Base-by-base conservation (phyloP, 352 stramenopile species). In the Phytophthora niederhauseri region DNA sequence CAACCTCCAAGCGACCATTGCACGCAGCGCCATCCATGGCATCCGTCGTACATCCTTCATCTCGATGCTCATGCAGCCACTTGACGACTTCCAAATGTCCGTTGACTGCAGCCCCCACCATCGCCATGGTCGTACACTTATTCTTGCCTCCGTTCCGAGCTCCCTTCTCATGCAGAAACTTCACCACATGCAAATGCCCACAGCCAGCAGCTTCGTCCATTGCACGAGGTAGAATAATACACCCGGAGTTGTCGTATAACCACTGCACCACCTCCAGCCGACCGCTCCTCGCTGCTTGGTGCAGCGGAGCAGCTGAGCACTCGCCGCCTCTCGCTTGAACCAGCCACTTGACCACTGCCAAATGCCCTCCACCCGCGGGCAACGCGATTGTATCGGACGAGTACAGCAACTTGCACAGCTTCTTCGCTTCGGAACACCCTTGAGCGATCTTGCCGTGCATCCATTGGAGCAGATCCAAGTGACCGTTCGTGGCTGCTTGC, bases 181-280 rank as follows among this genome's bases (percentile, higher is more conserved):
- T 45, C 49, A 76, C 59, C 48, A 76, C 55, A 1, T 56, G 4
- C 41, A 76, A 61, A 52, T 73, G 56, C 14, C 70, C 70, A 41
- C 59, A 57, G 9, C 57, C 50, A 31, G 70, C 64, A 61, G 70
- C 70, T 59, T 76, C 70, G 41, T 73, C 59, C 64, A 76, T 70
- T 22, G 68, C 64, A n/a, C 63, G 64, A 22, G 58, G 59, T 7
- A 73, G 45, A 20, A 69, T 61, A 24, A 69, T 66, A 34, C 64
- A 73, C 30, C 60, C 57, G 1, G 70, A 70, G 28, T 76, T 19
- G 2, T 62, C 41, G 45, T 62, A 69, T 24, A 76, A 26, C 64
- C 58, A 73, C 55, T 62, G 14, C 20, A 73, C 64, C 20, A 70
- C 50, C 17, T 67, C 24, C 31, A 76, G 8, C 19, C 54, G 41